Conservation (phyloP, 2,329 filamentous ascomycete genomes). For the Fusarium verticillioides region DNA sequence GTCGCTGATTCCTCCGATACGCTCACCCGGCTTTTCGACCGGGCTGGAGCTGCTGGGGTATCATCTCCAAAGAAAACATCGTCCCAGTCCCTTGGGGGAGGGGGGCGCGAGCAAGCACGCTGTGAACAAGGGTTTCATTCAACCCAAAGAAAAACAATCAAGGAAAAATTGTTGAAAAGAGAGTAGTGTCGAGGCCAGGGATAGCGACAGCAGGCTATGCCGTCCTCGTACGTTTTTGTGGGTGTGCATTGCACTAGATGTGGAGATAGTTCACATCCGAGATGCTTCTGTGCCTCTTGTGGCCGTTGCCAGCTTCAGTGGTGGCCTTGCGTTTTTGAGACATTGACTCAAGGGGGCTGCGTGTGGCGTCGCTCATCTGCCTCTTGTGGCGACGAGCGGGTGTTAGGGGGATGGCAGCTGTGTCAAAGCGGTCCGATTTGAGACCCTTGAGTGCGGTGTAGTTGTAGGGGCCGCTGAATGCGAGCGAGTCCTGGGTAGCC, state of each 20-base stretch:
- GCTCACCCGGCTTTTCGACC: conserved; percentile 38
- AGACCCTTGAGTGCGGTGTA: conserved; percentile 71
- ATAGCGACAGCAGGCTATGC: conserved; percentile 53
- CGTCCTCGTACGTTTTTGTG: conserved; percentile 59
- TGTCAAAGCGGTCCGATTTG: conserved; percentile 72
- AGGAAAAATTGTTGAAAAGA: conserved; percentile 34
- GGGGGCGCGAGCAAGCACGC: conserved; percentile 22
- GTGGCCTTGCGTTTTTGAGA: conserved; percentile 68
- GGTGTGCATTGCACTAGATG: conserved; percentile 50
- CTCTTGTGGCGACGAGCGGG: conserved; percentile 70
- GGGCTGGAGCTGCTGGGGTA: conserved; percentile 34
- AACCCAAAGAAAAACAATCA: conserved; percentile 27
- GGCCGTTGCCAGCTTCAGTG: conserved; percentile 53
- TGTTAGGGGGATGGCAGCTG: conserved; percentile 75
- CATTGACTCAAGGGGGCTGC: conserved; percentile 61
- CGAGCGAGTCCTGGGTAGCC: conserved; percentile 70
- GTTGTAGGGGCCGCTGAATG: conserved; percentile 69
- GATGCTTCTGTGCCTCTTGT: conserved; percentile 70
- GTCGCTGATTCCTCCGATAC: conserved; percentile 37
- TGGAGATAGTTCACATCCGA: conserved; percentile 64
- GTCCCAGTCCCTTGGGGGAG: conserved; percentile 30
- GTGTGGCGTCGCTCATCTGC: conserved; percentile 55
- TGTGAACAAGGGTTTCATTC: conserved; percentile 34
- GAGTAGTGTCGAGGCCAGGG: conserved; percentile 55
- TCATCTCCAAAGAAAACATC: conserved; percentile 38